Base-by-base conservation (phyloP, 1,284 basidiomycete species). In the Ustilago bromivora region DNA sequence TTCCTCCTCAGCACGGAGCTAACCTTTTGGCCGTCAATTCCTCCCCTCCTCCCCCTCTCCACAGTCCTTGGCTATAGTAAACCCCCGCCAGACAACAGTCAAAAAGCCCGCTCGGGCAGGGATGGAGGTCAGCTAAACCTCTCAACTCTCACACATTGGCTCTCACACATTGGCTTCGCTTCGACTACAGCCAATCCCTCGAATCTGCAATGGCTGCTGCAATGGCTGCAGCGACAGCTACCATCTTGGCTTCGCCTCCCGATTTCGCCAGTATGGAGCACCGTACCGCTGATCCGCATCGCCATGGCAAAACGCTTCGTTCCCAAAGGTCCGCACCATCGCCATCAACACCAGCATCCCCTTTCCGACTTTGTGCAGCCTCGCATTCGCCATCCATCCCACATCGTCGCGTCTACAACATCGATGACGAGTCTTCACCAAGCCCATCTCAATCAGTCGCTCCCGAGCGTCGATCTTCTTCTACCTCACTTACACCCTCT, bases 231-330 rank as follows among this genome's bases (percentile, higher is more conserved):
- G 67, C 61, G 54, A 75, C 72, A 55, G 64, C 66, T 9, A 62
- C 64, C 63, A 57, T 75, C 62, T 40, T 75, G 56, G 64, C 72
- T 49, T 46, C 67, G 52, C 63, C 66, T 46, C 19, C 72, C 43
- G 72, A 75, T n/a, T 63, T 75, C 46, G 53, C 55, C 63, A 66
- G 40, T 46, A 67, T 75, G 72, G 67, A 70, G 35, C 66, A 71
- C 41, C 61, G 71, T 28, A 43, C 62, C 5, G 51, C 63, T 9
- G 71, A 74, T 19, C 9, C 53, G 47, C 65, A 69, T 49, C 66
- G 72, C 13, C n/a, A 40, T n/a, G 54, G 10, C n/a, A 66, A 47
- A 49, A 31, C 72, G 2, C 47, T 70, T 9, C 72, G 72, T 28
- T 59, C 72, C 10, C 63, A 55, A 47, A 69, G 54, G 36, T 70